A percentile compares a stretch with the other conserved stretches of the same genome.
Conservation (phyloP, 352 stramenopile genomes). For the Pythium phragmitis region DNA sequence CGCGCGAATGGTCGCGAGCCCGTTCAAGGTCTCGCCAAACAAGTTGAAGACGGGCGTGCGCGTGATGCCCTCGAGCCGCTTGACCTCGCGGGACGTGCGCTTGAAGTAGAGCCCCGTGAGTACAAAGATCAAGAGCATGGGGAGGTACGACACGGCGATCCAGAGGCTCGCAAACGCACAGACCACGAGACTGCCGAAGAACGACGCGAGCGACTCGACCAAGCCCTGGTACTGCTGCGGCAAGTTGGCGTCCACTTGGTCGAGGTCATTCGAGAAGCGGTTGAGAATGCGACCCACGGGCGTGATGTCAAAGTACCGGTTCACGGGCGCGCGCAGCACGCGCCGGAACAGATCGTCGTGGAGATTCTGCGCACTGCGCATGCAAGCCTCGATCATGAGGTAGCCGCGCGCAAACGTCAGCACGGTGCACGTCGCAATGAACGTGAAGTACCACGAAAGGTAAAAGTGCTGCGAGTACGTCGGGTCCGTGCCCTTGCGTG, state of each 20-base stretch:
- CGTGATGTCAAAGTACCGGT: conserved; percentile 41
- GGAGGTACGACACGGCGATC: conserved; percentile 40
- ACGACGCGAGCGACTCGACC: conserved; percentile 15
- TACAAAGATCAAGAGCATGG: conserved; percentile 37
- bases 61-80: conserved; percentile 90
- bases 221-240: conserved; percentile 50
- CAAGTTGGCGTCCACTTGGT: conserved; percentile 47
- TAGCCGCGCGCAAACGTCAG: conserved; percentile 43
- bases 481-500: conserved; percentile 17
- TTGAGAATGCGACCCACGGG: conserved; percentile 30
- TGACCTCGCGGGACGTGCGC: conserved; percentile 71
- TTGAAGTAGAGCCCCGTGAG: conserved; percentile 78
- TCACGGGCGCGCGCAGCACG: conserved; percentile 33
- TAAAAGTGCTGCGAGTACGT: conserved; percentile 27
- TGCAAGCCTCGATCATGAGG: conserved; percentile 49
- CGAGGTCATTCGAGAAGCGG: conserved; percentile 44
- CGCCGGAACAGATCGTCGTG: conserved; percentile 47
- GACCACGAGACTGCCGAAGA: conserved; percentile 40
- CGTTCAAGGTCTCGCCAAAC: conserved; percentile 88
- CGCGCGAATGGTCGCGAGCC: conserved; percentile 88
- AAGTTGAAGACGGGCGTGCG: conserved; percentile 88
- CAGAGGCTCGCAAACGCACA: neutral
- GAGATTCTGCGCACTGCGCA: conserved; percentile 40
- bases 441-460: conserved; percentile 40
- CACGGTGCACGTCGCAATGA: conserved; percentile 33